Conservation (phyloP, 495 filamentous ascomycete species). For the Cercophora newfieldiana region DNA sequence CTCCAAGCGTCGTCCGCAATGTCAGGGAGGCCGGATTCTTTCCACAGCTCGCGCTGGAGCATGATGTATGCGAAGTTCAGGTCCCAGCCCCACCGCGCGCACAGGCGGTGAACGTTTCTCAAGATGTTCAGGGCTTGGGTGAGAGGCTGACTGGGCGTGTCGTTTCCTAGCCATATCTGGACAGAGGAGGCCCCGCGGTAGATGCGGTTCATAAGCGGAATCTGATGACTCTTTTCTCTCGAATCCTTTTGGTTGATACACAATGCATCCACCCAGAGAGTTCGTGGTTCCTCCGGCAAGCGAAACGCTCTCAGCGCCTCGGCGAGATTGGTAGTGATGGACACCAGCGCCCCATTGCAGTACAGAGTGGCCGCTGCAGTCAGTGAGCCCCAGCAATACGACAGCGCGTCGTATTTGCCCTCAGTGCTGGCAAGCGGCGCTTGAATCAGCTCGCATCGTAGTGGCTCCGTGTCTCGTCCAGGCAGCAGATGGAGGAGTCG, state of each 20-base stretch:
- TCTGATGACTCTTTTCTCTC: neutral
- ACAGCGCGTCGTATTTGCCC: neutral
- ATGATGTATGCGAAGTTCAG: neutral
- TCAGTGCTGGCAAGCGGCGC: neutral
- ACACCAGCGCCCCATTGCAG: neutral
- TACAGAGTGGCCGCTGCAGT: neutral
- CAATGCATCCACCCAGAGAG: neutral
- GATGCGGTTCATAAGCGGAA: neutral
- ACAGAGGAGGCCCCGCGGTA: neutral
- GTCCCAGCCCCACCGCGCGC: neutral
- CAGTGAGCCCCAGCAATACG: neutral
- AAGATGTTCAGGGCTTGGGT: neutral
- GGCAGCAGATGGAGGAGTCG: neutral
- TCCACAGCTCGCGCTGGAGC: neutral
- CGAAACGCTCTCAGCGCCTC: neutral
- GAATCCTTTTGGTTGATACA: neutral
- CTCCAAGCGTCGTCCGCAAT: neutral
- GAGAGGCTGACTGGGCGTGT: neutral
- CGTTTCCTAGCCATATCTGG: constrained; percentile 1
- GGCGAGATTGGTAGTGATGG: neutral
- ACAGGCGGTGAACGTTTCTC: neutral
- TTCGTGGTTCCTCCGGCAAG: neutral
- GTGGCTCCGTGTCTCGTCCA: neutral
- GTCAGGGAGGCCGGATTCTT: neutral
- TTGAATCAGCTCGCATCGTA: neutral